These are phyloP conservation scores for Stachybotrys elegans DNA, from an alignment of 2,329 filamentous ascomycete genomes.

Conservation along the genomic window DNA sequence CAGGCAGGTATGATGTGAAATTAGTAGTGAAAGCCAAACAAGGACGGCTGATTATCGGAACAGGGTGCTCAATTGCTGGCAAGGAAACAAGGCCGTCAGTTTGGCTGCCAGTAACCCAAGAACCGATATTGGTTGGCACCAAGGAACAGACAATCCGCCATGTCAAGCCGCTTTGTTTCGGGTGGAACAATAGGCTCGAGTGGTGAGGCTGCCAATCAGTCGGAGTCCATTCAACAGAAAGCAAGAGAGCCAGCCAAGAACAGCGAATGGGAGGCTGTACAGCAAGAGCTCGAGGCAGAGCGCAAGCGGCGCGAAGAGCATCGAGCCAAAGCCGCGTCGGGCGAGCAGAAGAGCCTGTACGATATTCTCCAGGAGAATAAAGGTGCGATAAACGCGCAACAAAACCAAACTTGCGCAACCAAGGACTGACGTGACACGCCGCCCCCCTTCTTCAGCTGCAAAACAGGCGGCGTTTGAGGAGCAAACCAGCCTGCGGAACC, in stretches of 20 bases:
- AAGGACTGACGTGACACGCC: too few species aligned
- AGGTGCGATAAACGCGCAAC: too few species aligned
- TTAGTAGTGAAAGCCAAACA: too few species aligned
- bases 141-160: too few species aligned
- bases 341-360: slow-evolving; percentile 58
- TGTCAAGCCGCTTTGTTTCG: slow-evolving; percentile 53
- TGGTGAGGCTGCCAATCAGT: slow-evolving; percentile 15
- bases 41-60: too few species aligned
- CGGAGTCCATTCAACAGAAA: slow-evolving; percentile 4
- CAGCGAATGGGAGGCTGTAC: slow-evolving; percentile 59
- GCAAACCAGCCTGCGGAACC: slow-evolving; percentile 63
- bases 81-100: too few species aligned
- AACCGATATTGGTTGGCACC: too few species aligned
- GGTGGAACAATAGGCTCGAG: slow-evolving; percentile 40
- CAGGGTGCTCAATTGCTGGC: too few species aligned
- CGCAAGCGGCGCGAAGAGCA: slow-evolving; percentile 49
- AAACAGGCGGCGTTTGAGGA: slow-evolving; percentile 83
- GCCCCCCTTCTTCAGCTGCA: slow-evolving; percentile 53
- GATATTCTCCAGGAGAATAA: slow-evolving; percentile 79
- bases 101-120: too few species aligned
- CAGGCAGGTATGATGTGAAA: too few species aligned
- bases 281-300: slow-evolving; percentile 59
- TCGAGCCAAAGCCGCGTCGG: slow-evolving; percentile 34
- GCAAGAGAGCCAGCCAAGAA: slow-evolving; percentile 16
- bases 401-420: too few species aligned